Conservation (phyloP, 177 flowering plant genomes). For the Telopea speciosissima region DNA sequence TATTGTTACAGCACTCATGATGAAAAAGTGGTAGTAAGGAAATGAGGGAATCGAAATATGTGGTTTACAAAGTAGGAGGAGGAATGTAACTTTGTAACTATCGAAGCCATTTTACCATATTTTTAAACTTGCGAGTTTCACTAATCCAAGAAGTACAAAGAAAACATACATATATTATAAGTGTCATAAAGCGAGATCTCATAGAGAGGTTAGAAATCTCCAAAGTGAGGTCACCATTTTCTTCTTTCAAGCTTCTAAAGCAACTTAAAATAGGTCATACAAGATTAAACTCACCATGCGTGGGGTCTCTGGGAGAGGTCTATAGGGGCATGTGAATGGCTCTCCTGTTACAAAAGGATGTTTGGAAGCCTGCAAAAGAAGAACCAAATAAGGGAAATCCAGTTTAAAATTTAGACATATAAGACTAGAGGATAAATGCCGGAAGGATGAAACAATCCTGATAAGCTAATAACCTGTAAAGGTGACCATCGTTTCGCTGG, state of each 20-base stretch:
- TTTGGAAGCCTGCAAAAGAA: slow-evolving; percentile 66
- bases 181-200: too few species aligned
- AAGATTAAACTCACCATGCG: slow-evolving; percentile 51
- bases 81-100: background rate
- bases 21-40: too few species aligned
- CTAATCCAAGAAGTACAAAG: background rate
- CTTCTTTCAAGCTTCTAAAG: background rate
- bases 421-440: background rate
- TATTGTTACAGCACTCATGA: too few species aligned
- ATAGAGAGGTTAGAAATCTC: background rate
- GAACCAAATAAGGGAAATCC: slow-evolving; percentile 5
- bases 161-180: too few species aligned
- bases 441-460: background rate
- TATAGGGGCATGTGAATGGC: slow-evolving; percentile 74
- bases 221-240: background rate
- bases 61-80: too few species aligned
- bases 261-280: background rate
- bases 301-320: slow-evolving; percentile 77
- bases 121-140: background rate
- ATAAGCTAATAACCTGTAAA: slow-evolving; percentile 55
- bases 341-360: slow-evolving; percentile 98
- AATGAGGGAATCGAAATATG: too few species aligned
- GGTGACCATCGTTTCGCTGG: slow-evolving; percentile 99
- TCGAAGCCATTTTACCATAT: too few species aligned
- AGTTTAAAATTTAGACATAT: background rate